phyloP scores from a whole-genome alignment of 148 eudicot species.

The Vaccinium corymbosum region DNA sequence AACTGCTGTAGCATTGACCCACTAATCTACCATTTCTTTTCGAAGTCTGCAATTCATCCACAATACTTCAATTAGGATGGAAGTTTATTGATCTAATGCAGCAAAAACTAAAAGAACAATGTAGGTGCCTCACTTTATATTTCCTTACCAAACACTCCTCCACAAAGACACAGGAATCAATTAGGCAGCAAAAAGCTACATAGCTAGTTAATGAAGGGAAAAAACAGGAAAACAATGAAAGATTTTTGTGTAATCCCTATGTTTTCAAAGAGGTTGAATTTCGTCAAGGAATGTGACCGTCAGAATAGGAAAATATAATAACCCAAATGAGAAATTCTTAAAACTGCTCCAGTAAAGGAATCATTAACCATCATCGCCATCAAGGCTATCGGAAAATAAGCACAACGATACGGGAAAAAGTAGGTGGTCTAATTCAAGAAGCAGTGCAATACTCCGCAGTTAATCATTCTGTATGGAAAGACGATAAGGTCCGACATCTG shows the following conservation, averaged over 20 bases:
- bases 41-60: slow-evolving; percentile 49
- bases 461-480: not conserved
- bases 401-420: not conserved
- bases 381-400: not conserved
- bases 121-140: not conserved
- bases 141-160: not conserved
- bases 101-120: not conserved
- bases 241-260: not conserved
- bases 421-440: not conserved
- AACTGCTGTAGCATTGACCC: slow-evolving; percentile 53
- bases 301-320: not conserved
- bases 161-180: not conserved
- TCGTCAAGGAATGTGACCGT: no score
- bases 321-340: not conserved
- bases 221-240: not conserved
- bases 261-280: not conserved
- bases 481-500: not conserved
- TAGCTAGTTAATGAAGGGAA: not conserved
- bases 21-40: slow-evolving; percentile 66
- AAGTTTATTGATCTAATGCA: not conserved
- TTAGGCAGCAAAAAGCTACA: not conserved
- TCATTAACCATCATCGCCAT: not conserved
- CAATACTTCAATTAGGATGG: not conserved
- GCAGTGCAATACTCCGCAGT: not conserved
- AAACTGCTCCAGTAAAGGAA: not conserved